phyloP scores from a whole-genome alignment of 169 alveolate genomes.

The Perkinsus marinus region DNA sequence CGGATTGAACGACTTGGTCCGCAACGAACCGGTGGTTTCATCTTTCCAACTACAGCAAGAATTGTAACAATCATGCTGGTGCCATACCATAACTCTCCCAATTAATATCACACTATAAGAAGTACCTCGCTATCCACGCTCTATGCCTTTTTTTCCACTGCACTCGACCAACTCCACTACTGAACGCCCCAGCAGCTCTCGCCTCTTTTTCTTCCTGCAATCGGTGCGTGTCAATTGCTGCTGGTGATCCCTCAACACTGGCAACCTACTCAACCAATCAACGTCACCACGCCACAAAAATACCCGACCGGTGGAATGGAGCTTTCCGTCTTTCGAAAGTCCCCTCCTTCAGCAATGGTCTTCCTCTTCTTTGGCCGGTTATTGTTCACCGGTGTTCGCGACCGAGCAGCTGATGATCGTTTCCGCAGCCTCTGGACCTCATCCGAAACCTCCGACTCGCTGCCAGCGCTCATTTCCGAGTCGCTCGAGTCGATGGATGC shows the following conservation, averaged over 20 bases:
- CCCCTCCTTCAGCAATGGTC: not conserved
- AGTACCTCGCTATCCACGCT: not conserved
- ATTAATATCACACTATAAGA: no score
- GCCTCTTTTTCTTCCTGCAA: not conserved
- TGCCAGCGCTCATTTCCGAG: not conserved
- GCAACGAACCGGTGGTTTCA: not conserved
- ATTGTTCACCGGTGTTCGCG: not conserved
- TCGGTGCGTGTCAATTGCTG: not conserved
- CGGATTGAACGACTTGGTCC: not conserved
- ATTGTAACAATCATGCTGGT: not conserved
- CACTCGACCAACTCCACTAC: not conserved
- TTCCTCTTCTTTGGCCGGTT: not conserved
- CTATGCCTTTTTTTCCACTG: not conserved
- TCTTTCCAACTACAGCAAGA: not conserved
- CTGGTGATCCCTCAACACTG: not conserved
- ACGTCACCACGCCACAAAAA: not conserved
- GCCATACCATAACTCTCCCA: no score
- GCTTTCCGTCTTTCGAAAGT: not conserved
- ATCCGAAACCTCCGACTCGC: not conserved
- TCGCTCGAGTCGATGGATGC: not conserved
- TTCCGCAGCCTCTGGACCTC: not conserved
- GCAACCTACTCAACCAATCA: not conserved
- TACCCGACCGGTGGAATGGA: not conserved
- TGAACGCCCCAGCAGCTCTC: not conserved
- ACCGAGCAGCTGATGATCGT: not conserved